Evolutionary conservation across 176 grass and related monocot species (phyloP).

Genomic region (Saccharum spontaneum): DNA sequence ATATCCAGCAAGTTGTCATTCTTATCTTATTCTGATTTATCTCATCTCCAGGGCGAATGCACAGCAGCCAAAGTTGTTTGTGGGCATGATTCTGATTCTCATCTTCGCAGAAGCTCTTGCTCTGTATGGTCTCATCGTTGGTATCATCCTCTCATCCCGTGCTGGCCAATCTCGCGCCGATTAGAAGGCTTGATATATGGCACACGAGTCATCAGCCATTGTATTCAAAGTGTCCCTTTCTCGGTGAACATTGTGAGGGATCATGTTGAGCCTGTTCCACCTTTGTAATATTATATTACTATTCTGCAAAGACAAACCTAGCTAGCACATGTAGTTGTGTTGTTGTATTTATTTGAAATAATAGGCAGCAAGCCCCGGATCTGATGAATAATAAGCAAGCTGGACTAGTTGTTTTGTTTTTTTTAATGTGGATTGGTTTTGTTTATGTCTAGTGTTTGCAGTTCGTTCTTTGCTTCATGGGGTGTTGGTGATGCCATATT

Average conservation of each 20-base stretch:
- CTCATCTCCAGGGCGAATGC: slow-evolving; percentile 27
- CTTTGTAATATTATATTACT: slow-evolving; percentile 27
- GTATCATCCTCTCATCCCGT: slow-evolving; percentile 50
- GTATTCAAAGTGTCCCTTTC: slow-evolving; percentile 11
- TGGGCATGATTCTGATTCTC: slow-evolving; percentile 52
- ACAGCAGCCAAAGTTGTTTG: slow-evolving; percentile 46
- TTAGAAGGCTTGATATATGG: slow-evolving; percentile 10
- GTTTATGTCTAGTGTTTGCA: too few relatives aligned
- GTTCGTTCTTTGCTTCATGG: not conserved
- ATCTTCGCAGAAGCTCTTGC: slow-evolving; percentile 49
- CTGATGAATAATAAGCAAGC: slow-evolving; percentile 28
- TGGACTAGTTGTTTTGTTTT: not conserved
- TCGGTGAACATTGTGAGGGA: not conserved
- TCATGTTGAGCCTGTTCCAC: slow-evolving; percentile 19
- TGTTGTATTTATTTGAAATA: slow-evolving; percentile 47
- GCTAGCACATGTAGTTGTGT: slow-evolving; percentile 7
- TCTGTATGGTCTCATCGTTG: slow-evolving; percentile 46
- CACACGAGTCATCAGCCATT: not conserved
- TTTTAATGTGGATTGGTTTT: not conserved
- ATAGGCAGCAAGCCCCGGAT: slow-evolving; percentile 22
- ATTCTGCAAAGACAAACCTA: slow-evolving; percentile 2
- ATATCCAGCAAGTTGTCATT: not conserved
- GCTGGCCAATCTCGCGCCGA: slow-evolving; percentile 40
- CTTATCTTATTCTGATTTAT: not conserved
- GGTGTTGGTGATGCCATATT: not conserved